Evolutionary conservation across 805 yeast genomes (phyloP).

Genomic region (Candida vaughaniae): DNA sequence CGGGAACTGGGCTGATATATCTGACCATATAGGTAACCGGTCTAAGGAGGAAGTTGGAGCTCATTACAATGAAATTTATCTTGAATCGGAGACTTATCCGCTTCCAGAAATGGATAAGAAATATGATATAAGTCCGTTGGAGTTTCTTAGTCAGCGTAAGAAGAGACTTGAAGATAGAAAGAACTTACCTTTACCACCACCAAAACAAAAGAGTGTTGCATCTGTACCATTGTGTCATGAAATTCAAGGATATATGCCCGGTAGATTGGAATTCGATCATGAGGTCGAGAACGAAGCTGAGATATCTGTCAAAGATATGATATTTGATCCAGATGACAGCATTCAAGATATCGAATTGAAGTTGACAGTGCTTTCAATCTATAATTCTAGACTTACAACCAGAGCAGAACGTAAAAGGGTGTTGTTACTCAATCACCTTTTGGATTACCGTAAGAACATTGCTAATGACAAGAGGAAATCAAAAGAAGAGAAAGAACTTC

Average conservation of each 20-base stretch:
- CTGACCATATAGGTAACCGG: conserved; percentile 92
- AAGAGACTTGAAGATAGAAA: conserved; percentile 68
- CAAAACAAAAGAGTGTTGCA: conserved; percentile 84
- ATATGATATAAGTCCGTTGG: conserved; percentile 64
- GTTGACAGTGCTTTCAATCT: conserved; percentile 81
- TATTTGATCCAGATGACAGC: conserved; percentile 90
- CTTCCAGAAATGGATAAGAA: conserved; percentile 80
- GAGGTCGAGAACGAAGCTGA: conserved; percentile 98
- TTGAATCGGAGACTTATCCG: conserved; percentile 75
- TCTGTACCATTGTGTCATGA: conserved; percentile 97
- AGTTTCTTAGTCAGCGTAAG: conserved; percentile 67
- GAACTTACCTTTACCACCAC: conserved; percentile 72
- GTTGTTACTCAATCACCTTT: conserved; percentile 68
- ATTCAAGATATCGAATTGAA: conserved; percentile 87
- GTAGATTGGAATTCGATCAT: conserved; percentile 92
- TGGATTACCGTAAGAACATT: conserved; percentile 82
- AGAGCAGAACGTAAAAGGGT: conserved; percentile 92
- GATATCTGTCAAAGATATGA: conserved; percentile 88
- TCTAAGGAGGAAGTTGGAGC: conserved; percentile 86
- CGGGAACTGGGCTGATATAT: conserved; percentile 98
- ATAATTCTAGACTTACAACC: conserved; percentile 82
- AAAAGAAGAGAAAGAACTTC: conserved; percentile 86
- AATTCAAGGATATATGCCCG: conserved; percentile 98
- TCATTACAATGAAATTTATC: conserved; percentile 74
- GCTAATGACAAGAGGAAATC: conserved; percentile 80